Percentiles rank a stretch among this genome's conserved stretches.
These are phyloP conservation scores for Phyllosticta citrichinensis DNA, from an alignment of 2,329 filamentous ascomycete species.

Conservation along the genomic window DNA sequence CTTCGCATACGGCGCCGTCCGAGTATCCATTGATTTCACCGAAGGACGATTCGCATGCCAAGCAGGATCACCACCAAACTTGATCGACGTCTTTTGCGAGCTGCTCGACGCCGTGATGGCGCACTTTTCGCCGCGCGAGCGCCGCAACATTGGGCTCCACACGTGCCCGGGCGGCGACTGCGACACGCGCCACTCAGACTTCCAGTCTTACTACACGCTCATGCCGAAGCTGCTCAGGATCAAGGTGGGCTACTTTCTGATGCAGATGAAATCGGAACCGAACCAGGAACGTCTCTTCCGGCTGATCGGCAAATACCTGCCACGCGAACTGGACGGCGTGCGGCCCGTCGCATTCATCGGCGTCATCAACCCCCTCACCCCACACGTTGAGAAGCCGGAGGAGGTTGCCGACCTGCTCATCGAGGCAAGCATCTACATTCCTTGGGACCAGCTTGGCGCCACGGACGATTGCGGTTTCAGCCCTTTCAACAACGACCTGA, in stretches of 20 bases:
- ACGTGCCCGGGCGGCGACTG: slow-evolving; percentile 8
- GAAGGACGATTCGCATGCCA: slow-evolving; percentile 8
- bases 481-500: slow-evolving; percentile 8
- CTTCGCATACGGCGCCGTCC: slow-evolving; percentile 7
- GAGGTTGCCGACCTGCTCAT: slow-evolving; percentile 4
- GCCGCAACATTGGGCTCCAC: slow-evolving; percentile 5
- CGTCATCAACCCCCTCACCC: slow-evolving; percentile 1
- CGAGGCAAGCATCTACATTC: slow-evolving; percentile 8
- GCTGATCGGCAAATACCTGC: slow-evolving; percentile 5
- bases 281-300: slow-evolving; percentile 2
- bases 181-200: slow-evolving; percentile 5
- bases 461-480: slow-evolving; percentile 9
- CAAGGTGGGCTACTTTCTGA: slow-evolving; percentile 6
- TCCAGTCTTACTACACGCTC: slow-evolving; percentile 7
- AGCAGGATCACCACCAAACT: slow-evolving; percentile 3
- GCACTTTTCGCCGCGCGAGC: slow-evolving; percentile 7
- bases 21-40: slow-evolving; percentile 9
- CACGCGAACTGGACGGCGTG: slow-evolving; percentile 1
- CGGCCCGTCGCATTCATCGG: slow-evolving; percentile 3
- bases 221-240: slow-evolving; percentile 7
- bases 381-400: slow-evolving; percentile 8
- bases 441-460: slow-evolving; percentile 4
- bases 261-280: slow-evolving; percentile 8
- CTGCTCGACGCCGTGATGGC: slow-evolving; percentile 5
- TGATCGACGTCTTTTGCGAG: slow-evolving; percentile 7